These are phyloP conservation scores for Fusarium nurragi DNA, from an alignment of 2,329 filamentous ascomycete species.

Conservation along the genomic window DNA sequence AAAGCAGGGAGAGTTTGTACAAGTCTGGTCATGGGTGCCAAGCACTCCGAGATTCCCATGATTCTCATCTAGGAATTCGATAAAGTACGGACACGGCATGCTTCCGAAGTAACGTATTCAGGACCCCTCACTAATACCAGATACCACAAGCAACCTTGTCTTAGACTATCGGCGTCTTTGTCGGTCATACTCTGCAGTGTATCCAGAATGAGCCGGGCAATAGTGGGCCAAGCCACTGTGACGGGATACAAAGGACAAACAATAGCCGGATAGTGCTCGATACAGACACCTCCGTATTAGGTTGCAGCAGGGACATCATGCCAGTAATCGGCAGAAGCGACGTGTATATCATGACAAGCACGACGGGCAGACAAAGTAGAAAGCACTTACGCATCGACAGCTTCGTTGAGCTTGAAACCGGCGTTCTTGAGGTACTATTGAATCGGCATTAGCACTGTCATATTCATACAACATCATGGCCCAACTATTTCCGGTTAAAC, in stretches of 20 bases:
- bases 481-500: slow-evolving; percentile 26
- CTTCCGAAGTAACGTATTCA: slow-evolving; percentile 9
- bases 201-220: slow-evolving; percentile 44
- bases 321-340: slow-evolving; percentile 2
- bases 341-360: slow-evolving; percentile 22
- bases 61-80: not conserved
- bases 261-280: slow-evolving; percentile 16
- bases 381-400: slow-evolving; percentile 66
- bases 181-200: slow-evolving; percentile 51
- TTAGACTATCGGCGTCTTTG: slow-evolving; percentile 50
- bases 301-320: slow-evolving; percentile 6
- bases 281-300: slow-evolving; percentile 21
- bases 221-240: slow-evolving; percentile 44
- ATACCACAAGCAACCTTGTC: slow-evolving; percentile 40
- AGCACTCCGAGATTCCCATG: not conserved
- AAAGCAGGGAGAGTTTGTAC: not conserved
- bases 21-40: slow-evolving; percentile 8
- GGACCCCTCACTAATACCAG: slow-evolving; percentile 35
- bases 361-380: slow-evolving; percentile 2
- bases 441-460: slow-evolving; percentile 39
- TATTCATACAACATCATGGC: slow-evolving; percentile 14
- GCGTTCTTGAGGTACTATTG: slow-evolving; percentile 59
- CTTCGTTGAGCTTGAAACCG: slow-evolving; percentile 62
- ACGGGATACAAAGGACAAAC: slow-evolving; percentile 19
- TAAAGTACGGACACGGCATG: slow-evolving; percentile 10